Conservation (phyloP, 495 filamentous ascomycete genomes). For the Aspergillus saccharolyticus region DNA sequence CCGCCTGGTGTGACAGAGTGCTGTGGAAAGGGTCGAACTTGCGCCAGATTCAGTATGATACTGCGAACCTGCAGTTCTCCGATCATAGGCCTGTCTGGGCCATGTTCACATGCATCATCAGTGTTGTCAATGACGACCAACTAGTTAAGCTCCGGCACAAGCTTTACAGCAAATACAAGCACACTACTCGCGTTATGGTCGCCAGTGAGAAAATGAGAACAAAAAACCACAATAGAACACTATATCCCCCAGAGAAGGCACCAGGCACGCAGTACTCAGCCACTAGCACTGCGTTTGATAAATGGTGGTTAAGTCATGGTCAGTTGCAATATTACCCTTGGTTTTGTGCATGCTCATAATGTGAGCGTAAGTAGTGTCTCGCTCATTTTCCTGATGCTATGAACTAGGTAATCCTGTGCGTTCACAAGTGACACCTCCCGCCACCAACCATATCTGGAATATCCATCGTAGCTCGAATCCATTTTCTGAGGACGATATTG, state of each 20-base stretch:
- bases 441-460: slow-evolving; percentile 58
- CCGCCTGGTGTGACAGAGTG: slow-evolving; percentile 95
- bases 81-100: slow-evolving; percentile 94
- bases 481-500: slow-evolving; percentile 62
- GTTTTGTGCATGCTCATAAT: not conserved
- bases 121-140: slow-evolving; percentile 65
- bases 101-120: slow-evolving; percentile 76
- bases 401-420: slow-evolving; percentile 63
- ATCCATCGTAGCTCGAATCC: slow-evolving; percentile 74
- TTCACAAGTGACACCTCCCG: slow-evolving; percentile 62
- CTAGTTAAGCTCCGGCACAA: slow-evolving; percentile 65
- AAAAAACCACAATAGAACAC: slow-evolving; percentile 68
- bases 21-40: slow-evolving; percentile 79
- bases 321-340: slow-evolving; percentile 10
- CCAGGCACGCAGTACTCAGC: slow-evolving; percentile 38
- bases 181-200: slow-evolving; percentile 45
- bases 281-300: slow-evolving; percentile 80
- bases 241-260: slow-evolving; percentile 20
- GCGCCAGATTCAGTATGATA: slow-evolving; percentile 73
- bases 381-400: slow-evolving; percentile 11
- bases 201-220: slow-evolving; percentile 37
- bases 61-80: slow-evolving; percentile 75
- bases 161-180: slow-evolving; percentile 65
- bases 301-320: slow-evolving; percentile 94
- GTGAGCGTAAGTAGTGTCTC: not conserved